Base-by-base conservation (phyloP, 208 protist species). In the Trypanosoma rangeli region DNA sequence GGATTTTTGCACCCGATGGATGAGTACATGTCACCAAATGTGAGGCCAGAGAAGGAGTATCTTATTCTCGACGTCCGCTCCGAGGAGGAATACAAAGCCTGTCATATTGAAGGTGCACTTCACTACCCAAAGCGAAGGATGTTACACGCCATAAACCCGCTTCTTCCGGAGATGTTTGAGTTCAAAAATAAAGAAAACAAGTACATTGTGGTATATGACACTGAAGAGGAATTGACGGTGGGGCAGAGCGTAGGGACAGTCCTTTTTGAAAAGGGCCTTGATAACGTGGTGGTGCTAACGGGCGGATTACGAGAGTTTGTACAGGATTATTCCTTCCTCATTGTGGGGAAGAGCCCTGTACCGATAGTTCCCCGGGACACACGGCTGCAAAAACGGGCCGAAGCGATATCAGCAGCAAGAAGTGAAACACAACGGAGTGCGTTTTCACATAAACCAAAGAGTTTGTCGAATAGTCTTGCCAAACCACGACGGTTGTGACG, bases 131-230 rank as follows among this genome's bases (percentile, higher is more conserved):
- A 81, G 60, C 80, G 84, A 15, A 83, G 76, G 61, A 64, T 97
- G 37, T 74, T 87, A 57, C 87, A 94, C 74, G 78, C 88, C 24
- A 93, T 76, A 3, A 91, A 84, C 61, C 89, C 89, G 0, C 89
- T 94, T 73, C 61, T 91, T 48, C 78, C 87, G 0, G 89, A 94
- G 64, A 93, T 97, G 81, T 93, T 85, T 76, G 58, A 78, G 10
- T 85, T 92, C 68, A 94, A 95, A 66, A 97, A 97, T 78, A 96
- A 94, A 70, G 80, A 84, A 3, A 84, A 86, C 29, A 89, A 90
- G 58, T 35, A 85, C 28, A 88, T 97, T 50, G 82, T 95, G 4
- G 62, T 96, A n/a, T 97, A 97, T 71, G 91, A 96, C 54, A 42
- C 94, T 18, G 91, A 95, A 55, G 93, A 96, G 65, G 82, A 89